A percentile compares a stretch with the other conserved stretches of the same genome.
Evolutionary conservation across 2,329 filamentous ascomycete species (phyloP).

Genomic region (Talaromyces pinophilus): DNA sequence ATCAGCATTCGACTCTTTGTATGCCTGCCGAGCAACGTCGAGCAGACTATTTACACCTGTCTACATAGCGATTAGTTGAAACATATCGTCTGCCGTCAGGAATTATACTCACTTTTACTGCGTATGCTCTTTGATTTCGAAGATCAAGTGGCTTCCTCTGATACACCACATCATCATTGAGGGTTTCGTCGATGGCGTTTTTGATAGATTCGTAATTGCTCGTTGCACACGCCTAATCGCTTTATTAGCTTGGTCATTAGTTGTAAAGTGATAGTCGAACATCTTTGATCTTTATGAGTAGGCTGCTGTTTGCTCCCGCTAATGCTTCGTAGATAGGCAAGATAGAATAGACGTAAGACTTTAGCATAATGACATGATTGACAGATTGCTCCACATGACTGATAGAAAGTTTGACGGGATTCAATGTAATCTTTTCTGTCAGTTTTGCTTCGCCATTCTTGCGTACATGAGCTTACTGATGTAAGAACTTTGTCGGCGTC

Average conservation of each 20-base stretch:
- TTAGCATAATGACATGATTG: conserved; percentile 83
- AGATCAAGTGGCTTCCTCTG: conserved; percentile 79
- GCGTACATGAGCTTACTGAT: conserved; percentile 53
- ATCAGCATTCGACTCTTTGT: conserved; percentile 83
- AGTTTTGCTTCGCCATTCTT: conserved; percentile 17
- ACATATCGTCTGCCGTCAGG: background rate
- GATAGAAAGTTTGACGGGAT: conserved; percentile 66
- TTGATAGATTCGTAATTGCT: conserved; percentile 63
- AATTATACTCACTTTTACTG: conserved; percentile 60
- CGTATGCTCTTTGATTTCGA: conserved; percentile 86
- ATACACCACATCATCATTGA: conserved; percentile 80
- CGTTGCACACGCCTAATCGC: conserved; percentile 62
- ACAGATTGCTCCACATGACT: conserved; percentile 75
- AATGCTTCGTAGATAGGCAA: conserved; percentile 69
- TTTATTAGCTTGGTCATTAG: conserved; percentile 13
- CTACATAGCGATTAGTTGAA: conserved; percentile 40
- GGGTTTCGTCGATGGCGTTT: conserved; percentile 64
- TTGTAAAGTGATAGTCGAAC: conserved; percentile 35
- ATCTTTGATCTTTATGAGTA: conserved; percentile 68
- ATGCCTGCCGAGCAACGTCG: conserved; percentile 84
- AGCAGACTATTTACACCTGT: conserved; percentile 81
- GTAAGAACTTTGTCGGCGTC: conserved; percentile 81
- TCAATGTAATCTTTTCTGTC: conserved; percentile 67
- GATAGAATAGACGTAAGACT: conserved; percentile 73
- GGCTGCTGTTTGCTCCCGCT: conserved; percentile 60